Base-by-base conservation (phyloP, 1,139 yeast species). In the Nakaseomyces delphensis region DNA sequence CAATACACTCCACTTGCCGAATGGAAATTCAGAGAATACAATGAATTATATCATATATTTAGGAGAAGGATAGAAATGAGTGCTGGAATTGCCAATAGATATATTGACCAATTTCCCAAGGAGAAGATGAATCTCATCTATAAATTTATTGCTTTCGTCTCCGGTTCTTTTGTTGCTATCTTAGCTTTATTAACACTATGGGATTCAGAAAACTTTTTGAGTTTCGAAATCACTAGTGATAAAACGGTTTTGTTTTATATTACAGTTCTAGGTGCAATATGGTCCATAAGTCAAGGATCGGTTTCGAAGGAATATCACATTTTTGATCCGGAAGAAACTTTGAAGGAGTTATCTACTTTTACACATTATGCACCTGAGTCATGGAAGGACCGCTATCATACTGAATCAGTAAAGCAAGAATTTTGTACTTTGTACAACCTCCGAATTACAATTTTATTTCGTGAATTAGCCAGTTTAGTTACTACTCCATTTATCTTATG, bases 1-100 rank as follows among this genome's bases (percentile, higher is more conserved):
- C 95, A 86, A 55, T 91, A 86, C 57, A 86, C 97, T 0, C 96
- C 96, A 0, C 75, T 77, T 62, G 96, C 97, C 0, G 91, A 85
- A 57, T 91, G 98, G 97, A 85, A 82, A 59, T 74, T 93, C 57
- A 70, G 98, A 44, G 98, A 91, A 58, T 86, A 83, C 59, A 91
- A 91, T 59, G 99, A 91, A 60, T 69, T 91, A 15, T 86, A 86
- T 33, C 98, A 91, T 63, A 71, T 91, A 33, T 91, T 91, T 61
- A 78, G 78, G 45, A 77, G 80, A 52, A 69, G 99, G 40, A 65
- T 93, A 36, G 83, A 79, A 42, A 64, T 84, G 51, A 84, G 96
- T 39, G 74, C 77, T 35, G 83, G 77, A 10, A 79, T 89, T 2
- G 96, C 98, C 0, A 75, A 83, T 41, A 74, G 78, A 13, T 91